Evolutionary conservation across 2,329 filamentous ascomycete genomes (phyloP).

Genomic region (Botrytis squamosa): DNA sequence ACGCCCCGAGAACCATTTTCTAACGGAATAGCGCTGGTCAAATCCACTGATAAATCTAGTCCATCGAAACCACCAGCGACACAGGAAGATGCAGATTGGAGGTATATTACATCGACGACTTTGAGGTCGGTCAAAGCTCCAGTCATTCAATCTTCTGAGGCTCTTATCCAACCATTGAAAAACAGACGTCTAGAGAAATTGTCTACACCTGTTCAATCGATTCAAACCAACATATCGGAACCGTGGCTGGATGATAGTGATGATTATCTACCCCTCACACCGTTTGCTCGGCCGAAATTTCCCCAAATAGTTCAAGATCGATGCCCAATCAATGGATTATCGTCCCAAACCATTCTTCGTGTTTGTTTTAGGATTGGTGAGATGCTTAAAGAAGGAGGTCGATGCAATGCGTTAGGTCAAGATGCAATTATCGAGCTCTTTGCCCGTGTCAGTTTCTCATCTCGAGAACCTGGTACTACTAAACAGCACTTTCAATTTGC

Average conservation of each 20-base stretch:
- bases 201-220: background rate
- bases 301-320: constrained; percentile 50
- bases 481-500: constrained; percentile 64
- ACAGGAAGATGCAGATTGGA: constrained; percentile 18
- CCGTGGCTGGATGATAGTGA: constrained; percentile 31
- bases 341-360: constrained; percentile 48
- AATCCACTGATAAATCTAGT: constrained; percentile 26
- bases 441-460: constrained; percentile 58
- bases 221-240: background rate
- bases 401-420: constrained; percentile 47
- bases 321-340: constrained; percentile 54
- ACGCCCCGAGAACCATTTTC: constrained; percentile 14
- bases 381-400: constrained; percentile 50
- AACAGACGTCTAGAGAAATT: background rate
- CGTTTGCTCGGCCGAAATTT: constrained; percentile 53
- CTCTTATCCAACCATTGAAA: background rate
- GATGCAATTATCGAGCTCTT: constrained; percentile 63
- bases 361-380: constrained; percentile 66
- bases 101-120: background rate
- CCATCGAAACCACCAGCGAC: constrained; percentile 12
- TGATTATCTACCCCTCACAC: constrained; percentile 39
- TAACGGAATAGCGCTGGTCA: background rate
- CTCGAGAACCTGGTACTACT: constrained; percentile 48
- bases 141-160: background rate
- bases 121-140: background rate